Evolutionary conservation across 2,329 filamentous ascomycete genomes (phyloP).

Genomic region (Xylaria sp.): DNA sequence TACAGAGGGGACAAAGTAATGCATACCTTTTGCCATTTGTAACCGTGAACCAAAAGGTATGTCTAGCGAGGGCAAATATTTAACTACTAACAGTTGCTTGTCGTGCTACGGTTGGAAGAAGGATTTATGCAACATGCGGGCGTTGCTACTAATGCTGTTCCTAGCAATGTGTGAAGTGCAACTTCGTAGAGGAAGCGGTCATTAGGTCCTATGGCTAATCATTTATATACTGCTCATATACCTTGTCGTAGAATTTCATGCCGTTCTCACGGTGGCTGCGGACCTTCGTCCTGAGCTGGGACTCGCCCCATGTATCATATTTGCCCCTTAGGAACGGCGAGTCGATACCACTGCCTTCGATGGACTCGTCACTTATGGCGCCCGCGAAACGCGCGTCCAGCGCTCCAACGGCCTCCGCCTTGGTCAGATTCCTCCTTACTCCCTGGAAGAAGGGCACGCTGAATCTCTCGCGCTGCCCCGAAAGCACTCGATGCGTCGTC

Average conservation of each 20-base stretch:
- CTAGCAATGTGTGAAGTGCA: neutral
- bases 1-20: no score
- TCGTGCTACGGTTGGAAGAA: no score
- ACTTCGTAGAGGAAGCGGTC: no score
- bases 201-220: constrained; percentile 46
- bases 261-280: constrained; percentile 63
- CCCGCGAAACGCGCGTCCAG: constrained; percentile 54
- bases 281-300: constrained; percentile 64
- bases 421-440: constrained; percentile 59
- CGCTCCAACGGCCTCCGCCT: constrained; percentile 54
- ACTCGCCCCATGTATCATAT: constrained; percentile 67
- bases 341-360: constrained; percentile 55
- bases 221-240: constrained; percentile 60
- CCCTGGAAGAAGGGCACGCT: constrained; percentile 63
- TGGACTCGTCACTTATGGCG: constrained; percentile 48
- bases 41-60: neutral
- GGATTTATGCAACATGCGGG: neutral
- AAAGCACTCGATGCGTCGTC: constrained; percentile 60
- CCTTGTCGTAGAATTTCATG: constrained; percentile 57
- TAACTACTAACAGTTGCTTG: neutral
- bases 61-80: neutral
- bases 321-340: constrained; percentile 61
- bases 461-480: constrained; percentile 51
- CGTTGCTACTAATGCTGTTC: neutral
- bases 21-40: no score